A percentile compares a stretch with the other conserved stretches of the same genome.
Evolutionary conservation across 352 stramenopile genomes (phyloP).

Genomic region (Phytophthora cryptogea): DNA sequence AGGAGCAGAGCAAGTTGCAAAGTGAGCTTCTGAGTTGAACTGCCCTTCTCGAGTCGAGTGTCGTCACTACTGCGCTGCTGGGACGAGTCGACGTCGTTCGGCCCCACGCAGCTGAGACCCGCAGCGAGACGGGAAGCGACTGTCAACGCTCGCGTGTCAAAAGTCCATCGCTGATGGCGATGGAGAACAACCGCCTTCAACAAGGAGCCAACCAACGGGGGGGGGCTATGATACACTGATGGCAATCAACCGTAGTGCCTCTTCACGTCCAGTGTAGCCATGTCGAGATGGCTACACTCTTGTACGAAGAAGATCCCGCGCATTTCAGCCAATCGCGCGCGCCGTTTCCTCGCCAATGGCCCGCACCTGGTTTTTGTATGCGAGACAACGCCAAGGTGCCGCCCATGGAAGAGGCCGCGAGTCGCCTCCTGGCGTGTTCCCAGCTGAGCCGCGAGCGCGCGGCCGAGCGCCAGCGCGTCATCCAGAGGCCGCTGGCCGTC

Average conservation of each 20-base stretch:
- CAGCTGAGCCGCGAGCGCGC: conserved; percentile 41
- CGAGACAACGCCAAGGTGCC: background rate
- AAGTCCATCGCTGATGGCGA: conserved; percentile 28
- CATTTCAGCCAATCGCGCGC: conserved; percentile 29
- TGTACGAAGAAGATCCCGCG: conserved; percentile 18
- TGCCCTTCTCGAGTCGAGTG: conserved; percentile 8
- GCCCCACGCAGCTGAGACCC: conserved; percentile 20
- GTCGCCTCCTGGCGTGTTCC: conserved; percentile 41
- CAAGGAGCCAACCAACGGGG: background rate
- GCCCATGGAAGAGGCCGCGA: conserved; percentile 37
- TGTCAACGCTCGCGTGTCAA: conserved; percentile 34
- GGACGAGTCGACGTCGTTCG: conserved; percentile 21
- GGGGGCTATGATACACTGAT: background rate
- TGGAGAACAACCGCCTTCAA: conserved; percentile 24
- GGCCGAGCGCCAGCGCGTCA: conserved; percentile 75
- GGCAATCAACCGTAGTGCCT: too few species aligned
- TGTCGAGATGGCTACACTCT: background rate
- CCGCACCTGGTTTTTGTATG: conserved; percentile 26
- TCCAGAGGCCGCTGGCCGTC: conserved; percentile 81
- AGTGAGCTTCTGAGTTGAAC: conserved; percentile 15
- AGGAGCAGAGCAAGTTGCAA: conserved; percentile 24
- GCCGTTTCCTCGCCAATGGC: conserved; percentile 27
- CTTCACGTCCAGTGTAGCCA: background rate
- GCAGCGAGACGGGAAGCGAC: conserved; percentile 37
- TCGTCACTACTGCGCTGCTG: conserved; percentile 30